A percentile compares a stretch with the other conserved stretches of the same genome.
These are phyloP conservation scores for Staphylotrichum longicolle DNA, from an alignment of 495 filamentous ascomycete genomes.

Conservation along the genomic window DNA sequence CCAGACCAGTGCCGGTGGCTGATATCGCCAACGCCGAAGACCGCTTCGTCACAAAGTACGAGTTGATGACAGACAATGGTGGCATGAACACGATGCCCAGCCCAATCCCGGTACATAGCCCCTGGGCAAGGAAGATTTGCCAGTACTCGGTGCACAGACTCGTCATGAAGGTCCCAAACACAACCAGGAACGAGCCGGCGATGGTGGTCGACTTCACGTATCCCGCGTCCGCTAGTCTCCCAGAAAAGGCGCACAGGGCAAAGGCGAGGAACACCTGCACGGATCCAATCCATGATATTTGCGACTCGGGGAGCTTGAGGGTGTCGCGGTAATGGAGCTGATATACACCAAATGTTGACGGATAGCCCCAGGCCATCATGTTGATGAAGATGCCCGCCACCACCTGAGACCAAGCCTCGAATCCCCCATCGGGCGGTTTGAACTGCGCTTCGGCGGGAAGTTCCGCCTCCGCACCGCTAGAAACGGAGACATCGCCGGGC, in stretches of 20 bases:
- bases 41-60: conserved; percentile 42
- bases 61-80: conserved; percentile 38
- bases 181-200: conserved; percentile 36
- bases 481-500: neutral
- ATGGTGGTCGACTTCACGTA: conserved; percentile 39
- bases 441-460: conserved; percentile 17
- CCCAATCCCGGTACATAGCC: conserved; percentile 42
- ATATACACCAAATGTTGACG: conserved; percentile 45
- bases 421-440: conserved; percentile 42
- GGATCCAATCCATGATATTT: conserved; percentile 50
- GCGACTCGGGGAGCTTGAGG: conserved; percentile 39
- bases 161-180: conserved; percentile 46
- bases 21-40: conserved; percentile 38
- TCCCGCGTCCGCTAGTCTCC: conserved; percentile 44
- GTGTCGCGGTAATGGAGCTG: conserved; percentile 49
- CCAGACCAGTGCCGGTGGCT: conserved; percentile 44
- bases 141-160: conserved; percentile 42
- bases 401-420: conserved; percentile 45
- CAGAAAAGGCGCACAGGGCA: conserved; percentile 40
- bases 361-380: conserved; percentile 44
- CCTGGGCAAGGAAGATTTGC: conserved; percentile 48
- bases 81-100: conserved; percentile 48
- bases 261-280: conserved; percentile 46
- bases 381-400: conserved; percentile 41
- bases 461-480: neutral